Conservation (phyloP, 805 yeast genomes). For the Metschnikowia peoriensis region DNA sequence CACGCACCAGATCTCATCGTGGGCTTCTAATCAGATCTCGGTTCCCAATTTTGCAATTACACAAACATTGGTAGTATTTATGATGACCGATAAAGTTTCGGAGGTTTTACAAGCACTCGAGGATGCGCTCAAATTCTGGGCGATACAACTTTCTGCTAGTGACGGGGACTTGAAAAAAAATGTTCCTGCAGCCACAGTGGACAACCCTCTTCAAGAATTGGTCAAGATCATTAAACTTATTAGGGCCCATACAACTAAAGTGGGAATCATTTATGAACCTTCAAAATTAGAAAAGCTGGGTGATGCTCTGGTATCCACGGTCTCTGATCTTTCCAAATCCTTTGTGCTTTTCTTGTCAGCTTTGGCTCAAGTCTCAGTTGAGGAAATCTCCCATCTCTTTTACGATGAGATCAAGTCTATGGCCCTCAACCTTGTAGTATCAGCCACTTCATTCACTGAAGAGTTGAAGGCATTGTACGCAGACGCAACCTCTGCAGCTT, state of each 20-base stretch:
- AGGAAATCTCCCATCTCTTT: slow-evolving; percentile 35
- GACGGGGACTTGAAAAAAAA: slow-evolving; percentile 5
- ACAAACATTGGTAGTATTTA: background rate
- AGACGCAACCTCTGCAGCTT: background rate
- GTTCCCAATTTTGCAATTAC: background rate
- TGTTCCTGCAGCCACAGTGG: slow-evolving; percentile 26
- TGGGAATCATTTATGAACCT: slow-evolving; percentile 68
- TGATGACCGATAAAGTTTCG: slow-evolving; percentile 1
- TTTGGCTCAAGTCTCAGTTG: slow-evolving; percentile 29
- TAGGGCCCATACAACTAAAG: slow-evolving; percentile 74
- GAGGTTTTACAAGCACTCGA: slow-evolving; percentile 15
- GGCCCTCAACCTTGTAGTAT: slow-evolving; percentile 19
- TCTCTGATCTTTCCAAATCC: slow-evolving; percentile 45
- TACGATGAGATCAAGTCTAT: slow-evolving; percentile 32
- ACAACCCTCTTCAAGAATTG: slow-evolving; percentile 54
- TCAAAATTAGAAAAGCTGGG: slow-evolving; percentile 40
- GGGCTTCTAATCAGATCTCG: background rate
- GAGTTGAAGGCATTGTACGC: slow-evolving; percentile 26
- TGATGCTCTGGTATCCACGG: slow-evolving; percentile 49
- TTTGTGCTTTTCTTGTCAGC: slow-evolving; percentile 47
- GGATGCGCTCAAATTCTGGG: slow-evolving; percentile 20
- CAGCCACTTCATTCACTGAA: slow-evolving; percentile 22
- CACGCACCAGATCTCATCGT: slow-evolving; percentile 6
- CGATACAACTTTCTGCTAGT: slow-evolving; percentile 6
- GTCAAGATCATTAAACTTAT: slow-evolving; percentile 56